Base-by-base conservation (phyloP, 345 rosid species). In the Sisymbrium irio region DNA sequence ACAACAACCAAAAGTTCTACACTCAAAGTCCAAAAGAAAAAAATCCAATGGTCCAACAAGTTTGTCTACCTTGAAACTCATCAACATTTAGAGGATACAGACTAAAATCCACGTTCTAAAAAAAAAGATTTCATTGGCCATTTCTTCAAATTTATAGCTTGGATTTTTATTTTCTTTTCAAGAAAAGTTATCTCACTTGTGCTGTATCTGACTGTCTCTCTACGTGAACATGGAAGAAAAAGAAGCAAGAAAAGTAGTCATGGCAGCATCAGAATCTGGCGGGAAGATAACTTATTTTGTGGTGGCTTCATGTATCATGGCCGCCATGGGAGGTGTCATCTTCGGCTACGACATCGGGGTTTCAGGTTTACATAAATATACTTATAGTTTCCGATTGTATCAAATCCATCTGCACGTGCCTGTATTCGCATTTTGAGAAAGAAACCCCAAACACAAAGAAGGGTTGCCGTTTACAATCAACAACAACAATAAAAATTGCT, bases 271-370 rank as follows among this genome's bases (percentile, higher is more conserved):
- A 10, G 61, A 56, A 13, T 78, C 86, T 75, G 78, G 78, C 22
- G 95, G 90, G 44, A 81, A 70, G 81, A 77, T 88, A 56, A 92
- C 95, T 14, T 46, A 17, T 32, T 88, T 87, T 63, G 92, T 88
- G 33, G 78, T 87, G 13, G 75, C 89, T 6, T 92, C 96, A 7
- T 90, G 96, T 71, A 79, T 87, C 75, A 82, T 88, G 87, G 98
- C 98, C 17, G 91, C 89, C 81, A 89, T 82, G 87, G 98, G 98
- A 67, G 98, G 98, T 28, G 84, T 88, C 44, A 82, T 92, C 68
- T 90, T 89, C 46, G 96, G 98, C 76, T 92, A 89, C 68, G 98
- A 92, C 79, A 85, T 90, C 57, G 98, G 98, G 41, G 86, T 85
- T 66, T 74, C 94, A 72, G 96, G 97, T 91, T 32, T 78, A 50